Evolutionary conservation across 1,284 basidiomycete species (phyloP), one percentile per base, ranked within the genome.

Genomic region (Cutaneotrichosporon sp.): DNA sequence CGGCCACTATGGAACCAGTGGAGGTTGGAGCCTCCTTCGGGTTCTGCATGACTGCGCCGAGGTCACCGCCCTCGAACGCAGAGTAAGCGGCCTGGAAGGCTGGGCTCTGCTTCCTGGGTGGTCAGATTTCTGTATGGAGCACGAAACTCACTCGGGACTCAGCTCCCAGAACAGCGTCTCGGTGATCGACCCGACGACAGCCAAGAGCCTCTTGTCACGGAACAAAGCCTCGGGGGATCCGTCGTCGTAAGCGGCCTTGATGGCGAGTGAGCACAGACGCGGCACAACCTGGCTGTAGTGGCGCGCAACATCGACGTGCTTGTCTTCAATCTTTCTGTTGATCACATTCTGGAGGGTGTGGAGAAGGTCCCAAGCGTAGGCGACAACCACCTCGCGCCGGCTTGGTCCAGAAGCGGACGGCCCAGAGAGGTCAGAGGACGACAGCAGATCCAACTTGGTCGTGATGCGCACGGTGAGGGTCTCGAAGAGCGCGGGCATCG

Each of bases 341-440:
- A 96, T 78, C 0, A 89, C 87, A 47, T 85, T 84, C 2, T 83
- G 82, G 4, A 97, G 79, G 0, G 89, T 86, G 63, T 84, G 82
- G 34, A 97, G 82, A n/a, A 97, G 84, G 36, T 92, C 87, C 79
- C 92, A 91, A 0, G 87, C 87, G 74, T 94, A 97, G 11, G 91
- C 90, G 1, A 89, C 86, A 21, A 77, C 81, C 14, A 86, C 83
- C 74, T 91, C 89, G 10, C 76, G 61, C 60, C 84, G 83, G 16
- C 32, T 58, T 21, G 36, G n/a, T 14, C 55, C 55, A 26, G 34
- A 21, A 1, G 55, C 32, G 1, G 55, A 22, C 36, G 36, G 13
- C 6, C 36, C 38, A 18, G 55, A 42, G 21, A 56, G 21, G 1
- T 55, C 55, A 6, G 61, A 59, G 38, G 73, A 57, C n/a, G 86